Conservation (phyloP, 2,329 filamentous ascomycete genomes). For the Dactylellina cionopaga region DNA sequence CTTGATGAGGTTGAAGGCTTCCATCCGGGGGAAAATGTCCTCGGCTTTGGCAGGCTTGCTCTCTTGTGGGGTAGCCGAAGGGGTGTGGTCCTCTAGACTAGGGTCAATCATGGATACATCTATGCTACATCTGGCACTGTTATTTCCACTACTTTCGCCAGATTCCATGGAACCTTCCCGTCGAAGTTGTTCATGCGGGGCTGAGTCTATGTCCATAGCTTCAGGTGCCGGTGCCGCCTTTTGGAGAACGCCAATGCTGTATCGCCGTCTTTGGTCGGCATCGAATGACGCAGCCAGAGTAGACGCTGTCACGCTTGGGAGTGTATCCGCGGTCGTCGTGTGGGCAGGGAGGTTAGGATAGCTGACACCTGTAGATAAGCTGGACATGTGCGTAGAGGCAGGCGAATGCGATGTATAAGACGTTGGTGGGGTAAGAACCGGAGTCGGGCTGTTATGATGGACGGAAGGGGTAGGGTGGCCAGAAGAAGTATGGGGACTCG, state of each 20-base stretch:
- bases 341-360: slow-evolving; percentile 79
- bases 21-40: slow-evolving; percentile 26
- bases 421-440: slow-evolving; percentile 51
- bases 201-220: slow-evolving; percentile 58
- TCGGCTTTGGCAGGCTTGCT: slow-evolving; percentile 17
- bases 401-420: slow-evolving; percentile 53
- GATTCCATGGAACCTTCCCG: slow-evolving; percentile 20
- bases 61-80: slow-evolving; percentile 8
- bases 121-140: slow-evolving; percentile 40
- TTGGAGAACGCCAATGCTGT: slow-evolving; percentile 75
- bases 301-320: slow-evolving; percentile 72
- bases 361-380: slow-evolving; percentile 63
- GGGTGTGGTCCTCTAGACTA: slow-evolving; percentile 37
- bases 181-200: slow-evolving; percentile 35
- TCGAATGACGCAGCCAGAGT: slow-evolving; percentile 76
- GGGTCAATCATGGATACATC: slow-evolving; percentile 51
- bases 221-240: slow-evolving; percentile 64
- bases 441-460: slow-evolving; percentile 47
- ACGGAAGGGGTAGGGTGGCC: slow-evolving; percentile 50
- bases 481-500: slow-evolving; percentile 47
- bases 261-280: slow-evolving; percentile 71
- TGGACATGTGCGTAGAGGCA: slow-evolving; percentile 54
- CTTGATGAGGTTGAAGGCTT: slow-evolving; percentile 40
- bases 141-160: slow-evolving; percentile 13
- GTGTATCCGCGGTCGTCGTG: slow-evolving; percentile 71